Evolutionary conservation across 208 protist genomes (phyloP).

Genomic region (Endotrypanum monterogeii): DNA sequence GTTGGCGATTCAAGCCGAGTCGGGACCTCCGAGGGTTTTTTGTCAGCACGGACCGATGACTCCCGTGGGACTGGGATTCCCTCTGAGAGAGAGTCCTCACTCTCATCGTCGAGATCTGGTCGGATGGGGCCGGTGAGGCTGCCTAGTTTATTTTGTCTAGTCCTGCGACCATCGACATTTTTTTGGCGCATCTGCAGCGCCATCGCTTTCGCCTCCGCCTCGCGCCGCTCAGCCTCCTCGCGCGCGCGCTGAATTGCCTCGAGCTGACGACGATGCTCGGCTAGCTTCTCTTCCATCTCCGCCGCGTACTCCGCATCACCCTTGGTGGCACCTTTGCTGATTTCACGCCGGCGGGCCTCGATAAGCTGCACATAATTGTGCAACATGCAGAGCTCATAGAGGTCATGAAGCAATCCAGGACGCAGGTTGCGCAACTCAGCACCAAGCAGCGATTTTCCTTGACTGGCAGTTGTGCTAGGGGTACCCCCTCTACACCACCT

Average conservation of each 20-base stretch:
- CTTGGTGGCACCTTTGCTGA: constrained; percentile 20
- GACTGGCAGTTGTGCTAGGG: neutral
- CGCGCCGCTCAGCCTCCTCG: constrained; percentile 50
- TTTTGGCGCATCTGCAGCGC: constrained; percentile 30
- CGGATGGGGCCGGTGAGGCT: neutral
- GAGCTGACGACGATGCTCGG: constrained; percentile 33
- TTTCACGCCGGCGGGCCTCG: constrained; percentile 37
- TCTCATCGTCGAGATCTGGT: neutral
- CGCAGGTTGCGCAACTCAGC: constrained; percentile 39
- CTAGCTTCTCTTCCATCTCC: constrained; percentile 50
- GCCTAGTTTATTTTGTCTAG: neutral
- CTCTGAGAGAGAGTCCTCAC: neutral
- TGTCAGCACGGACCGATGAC: neutral
- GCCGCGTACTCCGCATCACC: constrained; percentile 53
- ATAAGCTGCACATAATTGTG: constrained; percentile 79
- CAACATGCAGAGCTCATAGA: constrained; percentile 58
- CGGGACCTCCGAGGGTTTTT: neutral
- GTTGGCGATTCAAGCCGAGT: too few species aligned
- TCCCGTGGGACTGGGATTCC: too few species aligned
- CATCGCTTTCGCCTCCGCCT: constrained; percentile 62
- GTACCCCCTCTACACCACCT: neutral
- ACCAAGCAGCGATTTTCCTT: constrained; percentile 1
- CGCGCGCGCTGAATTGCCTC: constrained; percentile 38
- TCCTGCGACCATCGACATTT: neutral
- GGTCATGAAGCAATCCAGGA: constrained; percentile 50